Conservation (phyloP, 2,329 filamentous ascomycete species). For the Polytolypa hystricis region DNA sequence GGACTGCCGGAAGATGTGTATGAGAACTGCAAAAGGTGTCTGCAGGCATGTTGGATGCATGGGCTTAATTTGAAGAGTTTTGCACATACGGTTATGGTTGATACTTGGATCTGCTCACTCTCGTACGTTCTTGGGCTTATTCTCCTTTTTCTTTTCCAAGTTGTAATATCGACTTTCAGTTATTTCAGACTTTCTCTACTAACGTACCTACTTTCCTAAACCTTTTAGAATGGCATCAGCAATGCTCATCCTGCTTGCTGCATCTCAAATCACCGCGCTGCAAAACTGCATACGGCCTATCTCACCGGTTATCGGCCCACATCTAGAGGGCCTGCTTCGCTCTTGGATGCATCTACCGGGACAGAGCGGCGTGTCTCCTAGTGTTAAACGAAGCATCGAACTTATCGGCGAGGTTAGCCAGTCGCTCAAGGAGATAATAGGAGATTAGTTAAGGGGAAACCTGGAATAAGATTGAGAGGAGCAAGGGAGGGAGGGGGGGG, state of each 20-base stretch:
- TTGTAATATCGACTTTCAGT: background rate
- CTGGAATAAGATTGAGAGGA: no score
- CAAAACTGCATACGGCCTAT: constrained; percentile 30
- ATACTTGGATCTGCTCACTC: constrained; percentile 45
- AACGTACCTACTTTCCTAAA: background rate
- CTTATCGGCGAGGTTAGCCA: constrained; percentile 36
- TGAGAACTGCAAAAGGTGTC: constrained; percentile 34
- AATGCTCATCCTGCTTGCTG: constrained; percentile 40
- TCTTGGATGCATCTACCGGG: constrained; percentile 35
- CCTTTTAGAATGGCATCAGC: constrained; percentile 38
- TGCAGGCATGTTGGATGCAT: constrained; percentile 40
- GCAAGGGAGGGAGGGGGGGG: no score
- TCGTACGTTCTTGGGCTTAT: no score
- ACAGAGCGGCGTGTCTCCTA: constrained; percentile 30
- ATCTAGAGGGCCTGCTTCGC: constrained; percentile 31
- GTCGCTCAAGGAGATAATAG: constrained; percentile 9
- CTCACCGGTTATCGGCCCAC: constrained; percentile 30
- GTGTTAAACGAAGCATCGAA: constrained; percentile 37
- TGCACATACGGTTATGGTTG: constrained; percentile 41
- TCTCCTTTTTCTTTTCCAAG: background rate
- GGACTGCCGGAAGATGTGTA: constrained; percentile 25
- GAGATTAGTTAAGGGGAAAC: no score
- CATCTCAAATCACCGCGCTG: constrained; percentile 31
- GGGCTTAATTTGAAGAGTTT: constrained; percentile 40
- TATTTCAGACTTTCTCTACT: constrained; percentile 32